A percentile compares a stretch with the other conserved stretches of the same genome.
These are phyloP conservation scores for Aspergillus tubingensis DNA, from an alignment of 2,329 filamentous ascomycete species.

Conservation along the genomic window DNA sequence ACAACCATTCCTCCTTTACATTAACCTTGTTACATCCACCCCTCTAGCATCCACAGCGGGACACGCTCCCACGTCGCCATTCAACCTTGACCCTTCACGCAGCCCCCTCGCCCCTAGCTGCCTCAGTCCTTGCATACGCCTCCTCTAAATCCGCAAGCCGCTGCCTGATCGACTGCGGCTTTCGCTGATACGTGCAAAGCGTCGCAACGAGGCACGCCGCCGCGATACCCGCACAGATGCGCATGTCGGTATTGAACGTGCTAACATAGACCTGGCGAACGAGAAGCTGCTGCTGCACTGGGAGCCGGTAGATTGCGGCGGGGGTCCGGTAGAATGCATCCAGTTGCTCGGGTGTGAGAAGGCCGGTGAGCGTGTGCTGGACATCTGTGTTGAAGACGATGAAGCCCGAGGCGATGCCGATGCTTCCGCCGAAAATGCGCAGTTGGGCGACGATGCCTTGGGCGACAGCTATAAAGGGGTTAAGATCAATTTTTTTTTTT, in stretches of 20 bases:
- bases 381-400: slow-evolving; percentile 8
- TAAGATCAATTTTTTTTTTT: neutral
- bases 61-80: neutral
- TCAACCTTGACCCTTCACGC: neutral
- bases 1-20: too few species aligned
- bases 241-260: slow-evolving; percentile 6
- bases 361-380: neutral
- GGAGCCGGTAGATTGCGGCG: neutral
- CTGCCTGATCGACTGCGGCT: slow-evolving; percentile 7
- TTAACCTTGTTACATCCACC: neutral
- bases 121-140: neutral
- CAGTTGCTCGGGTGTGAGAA: slow-evolving; percentile 4
- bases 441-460: slow-evolving; percentile 11
- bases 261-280: slow-evolving; percentile 3
- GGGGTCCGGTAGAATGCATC: slow-evolving; percentile 4
- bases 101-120: neutral
- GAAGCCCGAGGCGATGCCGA: slow-evolving; percentile 9
- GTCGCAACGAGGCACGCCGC: slow-evolving; percentile 1
- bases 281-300: neutral
- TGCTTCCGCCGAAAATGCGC: slow-evolving; percentile 10
- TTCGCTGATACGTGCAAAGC: slow-evolving; percentile 8
- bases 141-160: slow-evolving; percentile 8
- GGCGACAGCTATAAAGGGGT: slow-evolving; percentile 3
- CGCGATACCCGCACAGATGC: slow-evolving; percentile 3
- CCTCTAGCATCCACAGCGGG: neutral